These are phyloP conservation scores for Lichtheimia hyalospora DNA, from an alignment of 371 early-diverging fungal species.

Conservation along the genomic window DNA sequence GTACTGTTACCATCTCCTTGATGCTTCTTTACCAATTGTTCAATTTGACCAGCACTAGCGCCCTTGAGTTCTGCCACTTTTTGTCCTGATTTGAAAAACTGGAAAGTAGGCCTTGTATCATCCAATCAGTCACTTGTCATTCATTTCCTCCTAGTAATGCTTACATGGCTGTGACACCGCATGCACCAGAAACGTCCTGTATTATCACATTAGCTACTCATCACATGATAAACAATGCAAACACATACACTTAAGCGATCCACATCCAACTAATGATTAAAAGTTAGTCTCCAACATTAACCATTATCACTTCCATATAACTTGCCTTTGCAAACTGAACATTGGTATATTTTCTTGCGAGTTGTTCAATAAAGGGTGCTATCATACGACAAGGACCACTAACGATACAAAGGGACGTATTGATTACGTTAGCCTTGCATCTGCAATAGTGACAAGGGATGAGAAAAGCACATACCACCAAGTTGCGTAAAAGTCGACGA, in stretches of 20 bases:
- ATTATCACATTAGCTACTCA: neutral
- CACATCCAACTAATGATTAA: slow-evolving; percentile 51
- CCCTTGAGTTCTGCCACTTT: slow-evolving; percentile 72
- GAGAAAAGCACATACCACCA: slow-evolving; percentile 43
- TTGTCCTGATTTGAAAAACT: slow-evolving; percentile 64
- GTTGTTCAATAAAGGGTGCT: slow-evolving; percentile 56
- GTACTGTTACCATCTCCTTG: slow-evolving; percentile 17
- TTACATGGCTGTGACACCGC: slow-evolving; percentile 27
- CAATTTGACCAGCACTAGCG: slow-evolving; percentile 59
- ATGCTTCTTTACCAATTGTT: slow-evolving; percentile 55
- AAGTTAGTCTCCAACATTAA: no score
- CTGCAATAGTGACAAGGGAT: neutral
- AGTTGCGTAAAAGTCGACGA: slow-evolving; percentile 58
- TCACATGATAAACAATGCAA: neutral
- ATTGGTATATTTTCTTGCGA: slow-evolving; percentile 51
- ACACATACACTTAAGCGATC: slow-evolving; percentile 43
- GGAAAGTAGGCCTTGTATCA: slow-evolving; percentile 55
- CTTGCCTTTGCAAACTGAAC: slow-evolving; percentile 60
- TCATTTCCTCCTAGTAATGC: neutral
- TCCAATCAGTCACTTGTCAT: no score
- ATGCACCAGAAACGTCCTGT: slow-evolving; percentile 29
- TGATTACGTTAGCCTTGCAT: neutral
- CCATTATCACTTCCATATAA: no score
- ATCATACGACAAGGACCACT: slow-evolving; percentile 64
- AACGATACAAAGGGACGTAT: neutral